phyloP scores from a whole-genome alignment of 2,329 filamentous ascomycete species.

The Fusarium virguliforme region DNA sequence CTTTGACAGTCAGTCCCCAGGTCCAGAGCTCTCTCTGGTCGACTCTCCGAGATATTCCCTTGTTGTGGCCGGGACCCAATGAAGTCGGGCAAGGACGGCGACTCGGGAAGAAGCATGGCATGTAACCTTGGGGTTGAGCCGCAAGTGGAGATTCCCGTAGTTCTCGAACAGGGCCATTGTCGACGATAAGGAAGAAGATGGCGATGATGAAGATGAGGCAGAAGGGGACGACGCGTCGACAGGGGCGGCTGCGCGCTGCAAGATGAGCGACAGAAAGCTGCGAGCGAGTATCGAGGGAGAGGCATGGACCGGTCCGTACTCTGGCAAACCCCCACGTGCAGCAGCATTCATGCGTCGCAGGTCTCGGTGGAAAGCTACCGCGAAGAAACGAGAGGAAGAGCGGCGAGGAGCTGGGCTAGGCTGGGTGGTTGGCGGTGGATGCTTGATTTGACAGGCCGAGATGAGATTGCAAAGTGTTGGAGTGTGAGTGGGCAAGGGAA shows the following conservation, averaged over 20 bases:
- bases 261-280: slow-evolving; percentile 13
- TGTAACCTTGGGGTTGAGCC: slow-evolving; percentile 41
- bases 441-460: slow-evolving; percentile 9
- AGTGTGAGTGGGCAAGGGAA: slow-evolving; percentile 5
- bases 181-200: neutral
- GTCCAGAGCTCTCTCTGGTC: slow-evolving; percentile 21
- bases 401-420: neutral
- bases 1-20: slow-evolving; percentile 38
- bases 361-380: slow-evolving; percentile 13
- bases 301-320: slow-evolving; percentile 27
- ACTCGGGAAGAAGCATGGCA: slow-evolving; percentile 14
- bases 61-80: slow-evolving; percentile 44
- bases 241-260: slow-evolving; percentile 7
- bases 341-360: slow-evolving; percentile 16
- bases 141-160: slow-evolving; percentile 45
- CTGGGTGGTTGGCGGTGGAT: slow-evolving; percentile 23
- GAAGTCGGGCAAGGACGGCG: slow-evolving; percentile 17
- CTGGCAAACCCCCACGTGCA: slow-evolving; percentile 31
- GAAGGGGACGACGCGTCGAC: slow-evolving; percentile 5
- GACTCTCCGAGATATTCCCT: slow-evolving; percentile 50
- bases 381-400: slow-evolving; percentile 3
- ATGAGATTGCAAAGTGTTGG: slow-evolving; percentile 10
- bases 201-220: neutral
- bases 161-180: slow-evolving; percentile 11
- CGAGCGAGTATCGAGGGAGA: slow-evolving; percentile 1